A percentile compares a stretch with the other conserved stretches of the same genome.
Evolutionary conservation across 805 yeast species (phyloP).

Genomic region (Candida berthetii): DNA sequence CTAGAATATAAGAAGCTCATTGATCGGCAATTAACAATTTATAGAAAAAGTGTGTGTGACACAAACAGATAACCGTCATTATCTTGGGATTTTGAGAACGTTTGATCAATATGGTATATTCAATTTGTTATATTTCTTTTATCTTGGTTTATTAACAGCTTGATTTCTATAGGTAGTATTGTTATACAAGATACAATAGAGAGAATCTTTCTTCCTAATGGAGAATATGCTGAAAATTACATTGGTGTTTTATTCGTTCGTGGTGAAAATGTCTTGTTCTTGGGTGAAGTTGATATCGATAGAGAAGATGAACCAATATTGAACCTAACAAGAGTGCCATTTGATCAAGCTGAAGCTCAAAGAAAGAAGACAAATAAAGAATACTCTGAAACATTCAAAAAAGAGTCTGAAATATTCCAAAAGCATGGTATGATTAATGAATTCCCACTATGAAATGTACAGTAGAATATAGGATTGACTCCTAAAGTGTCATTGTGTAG

Average conservation of each 20-base stretch:
- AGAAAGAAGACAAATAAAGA: constrained; percentile 23
- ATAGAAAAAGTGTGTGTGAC: constrained; percentile 67
- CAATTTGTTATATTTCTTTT: constrained; percentile 29
- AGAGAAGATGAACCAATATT: constrained; percentile 68
- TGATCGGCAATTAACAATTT: not conserved
- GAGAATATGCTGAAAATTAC: constrained; percentile 64
- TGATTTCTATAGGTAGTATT: constrained; percentile 51
- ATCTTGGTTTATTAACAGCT: too few relatives aligned
- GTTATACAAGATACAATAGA: constrained; percentile 90
- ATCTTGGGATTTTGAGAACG: constrained; percentile 87
- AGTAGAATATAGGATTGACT: constrained; percentile 1
- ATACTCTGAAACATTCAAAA: constrained; percentile 34
- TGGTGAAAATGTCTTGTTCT: constrained; percentile 92
- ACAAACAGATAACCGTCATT: constrained; percentile 82
- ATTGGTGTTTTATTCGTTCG: constrained; percentile 84
- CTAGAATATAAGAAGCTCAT: too few relatives aligned
- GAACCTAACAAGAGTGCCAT: constrained; percentile 51
- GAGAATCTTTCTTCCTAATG: constrained; percentile 61
- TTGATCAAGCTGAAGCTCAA: constrained; percentile 50
- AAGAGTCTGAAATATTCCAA: constrained; percentile 41
- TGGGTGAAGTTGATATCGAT: constrained; percentile 92
- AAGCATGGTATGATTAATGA: constrained; percentile 53
- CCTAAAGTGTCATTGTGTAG: not conserved
- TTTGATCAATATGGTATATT: constrained; percentile 77
- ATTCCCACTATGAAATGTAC: constrained; percentile 32